Evolutionary conservation across 345 rosid species (phyloP).

Genomic region (Gossypium arboreum): DNA sequence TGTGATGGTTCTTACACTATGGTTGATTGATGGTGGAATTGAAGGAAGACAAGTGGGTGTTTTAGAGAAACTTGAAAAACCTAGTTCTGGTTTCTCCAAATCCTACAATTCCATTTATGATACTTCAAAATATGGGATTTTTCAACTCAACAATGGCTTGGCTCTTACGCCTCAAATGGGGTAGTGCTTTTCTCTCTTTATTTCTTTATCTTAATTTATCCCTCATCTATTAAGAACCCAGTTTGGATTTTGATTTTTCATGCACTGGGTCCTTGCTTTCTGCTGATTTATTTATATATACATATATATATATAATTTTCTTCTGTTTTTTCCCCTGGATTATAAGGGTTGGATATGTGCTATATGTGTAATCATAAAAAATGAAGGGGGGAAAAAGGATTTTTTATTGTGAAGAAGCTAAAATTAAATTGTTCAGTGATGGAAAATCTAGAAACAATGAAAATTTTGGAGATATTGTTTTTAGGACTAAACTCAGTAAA

Average conservation of each 20-base stretch:
- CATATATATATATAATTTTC: not conserved
- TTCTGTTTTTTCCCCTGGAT: not conserved
- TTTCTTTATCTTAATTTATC: not conserved
- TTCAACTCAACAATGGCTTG: constrained; percentile 83
- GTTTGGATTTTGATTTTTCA: constrained; percentile 5
- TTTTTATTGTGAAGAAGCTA: not conserved
- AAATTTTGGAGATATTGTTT: no score
- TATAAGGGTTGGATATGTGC: not conserved
- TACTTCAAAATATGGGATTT: constrained; percentile 67
- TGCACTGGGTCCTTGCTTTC: not conserved
- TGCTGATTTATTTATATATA: not conserved
- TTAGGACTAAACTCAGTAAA: no score
- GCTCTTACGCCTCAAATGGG: constrained; percentile 96
- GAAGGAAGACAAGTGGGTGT: constrained; percentile 46
- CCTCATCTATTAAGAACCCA: not conserved
- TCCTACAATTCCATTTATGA: constrained; percentile 53
- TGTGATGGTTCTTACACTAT: constrained; percentile 24
- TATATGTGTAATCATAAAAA: not conserved
- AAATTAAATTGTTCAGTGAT: not conserved
- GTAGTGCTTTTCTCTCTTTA: constrained; percentile 29
- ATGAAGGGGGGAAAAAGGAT: not conserved
- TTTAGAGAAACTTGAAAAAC: constrained; percentile 31
- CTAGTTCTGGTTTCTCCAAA: constrained; percentile 35
- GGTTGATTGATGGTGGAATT: constrained; percentile 29
- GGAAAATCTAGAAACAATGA: not conserved